Evolutionary conservation across 2,329 filamentous ascomycete genomes (phyloP), one percentile per base, ranked within the genome.

Genomic region (Ceratocystis lukuohia): DNA sequence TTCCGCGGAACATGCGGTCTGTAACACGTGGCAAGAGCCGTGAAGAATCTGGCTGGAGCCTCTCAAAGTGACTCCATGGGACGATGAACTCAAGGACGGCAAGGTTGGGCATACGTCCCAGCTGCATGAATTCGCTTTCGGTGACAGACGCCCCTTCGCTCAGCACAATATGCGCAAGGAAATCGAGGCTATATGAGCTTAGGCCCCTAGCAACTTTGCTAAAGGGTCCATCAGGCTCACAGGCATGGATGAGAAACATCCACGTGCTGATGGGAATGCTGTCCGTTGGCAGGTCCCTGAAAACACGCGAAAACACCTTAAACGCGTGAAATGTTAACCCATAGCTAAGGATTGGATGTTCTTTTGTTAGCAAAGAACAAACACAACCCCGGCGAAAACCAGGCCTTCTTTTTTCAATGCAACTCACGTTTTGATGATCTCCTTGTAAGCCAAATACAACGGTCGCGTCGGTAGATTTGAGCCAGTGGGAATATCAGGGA

Each of bases 81-180:
- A 79, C 75, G 15, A 80, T 73, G 25, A 82, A 74, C 70, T 81
- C 78, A 12, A 82, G 74, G 1, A 79, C 74, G 7, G 76, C 79
- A 3, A 82, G 75, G 63, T 81, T 82, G 33, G 73, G 75, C 69
- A 82, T 73, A 3, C 74, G 70, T 0, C 77, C 70, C 41, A 82
- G 71, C 20, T 70, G 71, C 1, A 80, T 68, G 33, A 82, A 70
- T 62, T 81, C 78, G 22, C 73, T 71, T 0, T 74, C 73, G 4
- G 66, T 70, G 59, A 79, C 77, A 1, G 69, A 65, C 44, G 74
- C 76, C 10, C 72, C 72, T 3, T 74, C 74, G 28, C 74, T 75
- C 63, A 80, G 74, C 66, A 74, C 74, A 0, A 80, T 70, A 59
- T 78, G 76, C 0, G 76, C 72, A 65, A 80, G 73, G 63, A 77